Base-by-base conservation (phyloP, 176 grass and related monocot genomes). In the Panicum miliaceum region DNA sequence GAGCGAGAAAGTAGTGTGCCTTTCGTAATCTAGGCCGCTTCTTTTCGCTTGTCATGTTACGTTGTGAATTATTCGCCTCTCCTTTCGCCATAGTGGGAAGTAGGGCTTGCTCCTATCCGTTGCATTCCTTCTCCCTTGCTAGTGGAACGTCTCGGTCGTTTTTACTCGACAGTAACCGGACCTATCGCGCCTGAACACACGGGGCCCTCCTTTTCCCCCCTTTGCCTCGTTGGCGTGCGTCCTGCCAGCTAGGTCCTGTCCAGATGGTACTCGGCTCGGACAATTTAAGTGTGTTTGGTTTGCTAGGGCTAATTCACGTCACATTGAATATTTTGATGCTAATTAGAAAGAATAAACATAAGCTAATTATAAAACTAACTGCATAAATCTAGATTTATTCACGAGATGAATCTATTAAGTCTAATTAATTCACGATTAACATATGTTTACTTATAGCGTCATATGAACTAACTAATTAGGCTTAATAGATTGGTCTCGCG, bases 1-100 rank as follows among this genome's bases (percentile, higher is more conserved):
- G 70, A 63, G 35, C 57, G 23, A 46, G 36, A 68, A 7, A 82
- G 57, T 6, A 68, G 14, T 52, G 60, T 0, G 53, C 52, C 63
- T 59, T 25, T 77, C 72, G 64, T 71, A 32, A 47, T 74, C 59
- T 26, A 53, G 7, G 40, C 52, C 11, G 9, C 9, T 14, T 50
- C 43, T 36, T 73, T 68, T 29, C 8, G 14, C 56, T 53, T 70
- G 70, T 81, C 77, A 72, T 63, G 57, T 32, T 51, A 73, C 61
- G 15, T 12, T 58, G 77, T 34, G 71, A 72, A 57, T 41, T 65
- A 56, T 43, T 58, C 72, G 71, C 46, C 6, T 58, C 51, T 76
- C 2, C 14, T 4, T 5, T 42, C 26, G 48, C 48, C 62, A 15
- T 81, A 26, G 20, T 62, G 47, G 57, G 40, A 50, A 79, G 77